A percentile compares a stretch with the other conserved stretches of the same genome.
Conservation (phyloP, 164 flowering plant genomes). For the Paratinospora sagittata region DNA sequence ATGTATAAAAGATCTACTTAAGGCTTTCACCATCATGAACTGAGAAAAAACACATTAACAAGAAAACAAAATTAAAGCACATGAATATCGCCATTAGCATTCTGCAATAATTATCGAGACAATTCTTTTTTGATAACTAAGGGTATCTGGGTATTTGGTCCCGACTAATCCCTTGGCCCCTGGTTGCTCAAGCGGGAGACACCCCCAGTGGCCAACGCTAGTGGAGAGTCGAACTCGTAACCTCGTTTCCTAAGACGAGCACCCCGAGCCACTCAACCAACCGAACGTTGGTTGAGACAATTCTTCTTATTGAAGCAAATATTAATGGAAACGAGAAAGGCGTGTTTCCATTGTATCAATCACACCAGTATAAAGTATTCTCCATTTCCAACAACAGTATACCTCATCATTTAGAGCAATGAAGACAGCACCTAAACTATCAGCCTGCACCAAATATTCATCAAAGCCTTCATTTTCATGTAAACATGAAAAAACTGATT, state of each 20-base stretch:
- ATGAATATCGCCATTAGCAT: too few relatives aligned
- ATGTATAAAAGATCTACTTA: too few relatives aligned
- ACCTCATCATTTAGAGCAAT: constrained; percentile 98
- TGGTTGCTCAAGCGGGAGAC: background rate
- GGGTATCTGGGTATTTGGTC: background rate
- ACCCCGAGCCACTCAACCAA: too few relatives aligned
- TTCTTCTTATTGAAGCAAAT: too few relatives aligned
- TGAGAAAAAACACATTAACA: too few relatives aligned
- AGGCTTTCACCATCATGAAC: too few relatives aligned
- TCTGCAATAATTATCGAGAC: too few relatives aligned
- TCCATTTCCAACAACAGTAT: background rate
- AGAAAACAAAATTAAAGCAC: too few relatives aligned
- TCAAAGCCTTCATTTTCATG: constrained; percentile 74
- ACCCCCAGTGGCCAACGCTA: too few relatives aligned
- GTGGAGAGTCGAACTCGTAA: too few relatives aligned
- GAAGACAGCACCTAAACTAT: constrained; percentile 83
- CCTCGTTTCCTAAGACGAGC: too few relatives aligned
- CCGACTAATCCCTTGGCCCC: background rate
- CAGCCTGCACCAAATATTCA: constrained; percentile 93
- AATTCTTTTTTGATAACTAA: too few relatives aligned
- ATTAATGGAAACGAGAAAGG: background rate
- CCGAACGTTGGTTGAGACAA: background rate
- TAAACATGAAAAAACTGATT: constrained; percentile 67
- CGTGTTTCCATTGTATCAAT: background rate
- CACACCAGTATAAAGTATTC: background rate